Evolutionary conservation across 805 yeast species (phyloP), one percentile per base, ranked within the genome.

Genomic region (Candida nitratophila): DNA sequence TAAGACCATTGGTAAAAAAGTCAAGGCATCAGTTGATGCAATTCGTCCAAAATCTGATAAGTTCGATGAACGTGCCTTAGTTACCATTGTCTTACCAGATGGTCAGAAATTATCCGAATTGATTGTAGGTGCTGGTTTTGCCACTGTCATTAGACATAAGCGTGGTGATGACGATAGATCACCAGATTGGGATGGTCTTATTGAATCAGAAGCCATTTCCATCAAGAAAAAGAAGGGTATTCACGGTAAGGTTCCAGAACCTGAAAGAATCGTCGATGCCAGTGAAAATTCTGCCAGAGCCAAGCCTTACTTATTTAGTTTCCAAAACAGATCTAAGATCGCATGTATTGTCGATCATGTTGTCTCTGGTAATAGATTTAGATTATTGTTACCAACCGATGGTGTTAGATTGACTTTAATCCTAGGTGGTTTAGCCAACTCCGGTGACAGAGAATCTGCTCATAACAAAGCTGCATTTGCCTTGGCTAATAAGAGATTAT

Each of bases 91-190:
- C 32, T 55, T 74, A 32, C 62, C 69, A 30, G 79, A 76, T 42
- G 77, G 76, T 32, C 64, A 65, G 37, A 86, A 86, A 56, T 67
- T 87, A 33, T 77, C 86, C 8, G 77, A 79, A 51, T 52, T 67
- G 29, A 59, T 87, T 42, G 83, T 87, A 17, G 61, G 70, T 26
- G 70, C 66, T 46, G 96, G 96, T 8, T 78, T 68, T 61, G 95
- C 90, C 15, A 66, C 83, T n/a, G 95, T 86, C 21, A 72, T 85
- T 46, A 79, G 78, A 58, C 95, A 86, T 64, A 79, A 82, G 57
- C 81, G 81, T 63, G 86, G 83, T 46, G 85, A 82, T 39, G 71
- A 72, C 34, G 86, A 81, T 55, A 73, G 86, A 52, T 79, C 93
- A 2, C 73, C 79, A 29, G 74, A 79, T 52, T 86, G 95, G 91